phyloP scores from a whole-genome alignment of 306 rosid genomes.

The Astragalus glycyphyllos region DNA sequence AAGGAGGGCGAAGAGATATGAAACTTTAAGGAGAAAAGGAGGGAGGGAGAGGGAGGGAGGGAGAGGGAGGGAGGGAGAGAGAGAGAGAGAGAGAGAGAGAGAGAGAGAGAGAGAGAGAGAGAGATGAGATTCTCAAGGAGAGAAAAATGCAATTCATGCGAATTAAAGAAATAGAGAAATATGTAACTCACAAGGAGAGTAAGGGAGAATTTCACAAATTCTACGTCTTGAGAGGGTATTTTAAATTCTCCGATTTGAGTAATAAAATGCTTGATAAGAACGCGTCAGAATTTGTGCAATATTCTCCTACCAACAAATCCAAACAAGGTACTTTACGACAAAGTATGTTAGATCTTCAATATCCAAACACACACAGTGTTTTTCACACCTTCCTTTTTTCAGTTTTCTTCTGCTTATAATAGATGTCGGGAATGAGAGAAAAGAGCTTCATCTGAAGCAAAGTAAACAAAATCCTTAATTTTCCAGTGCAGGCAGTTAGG shows the following conservation, averaged over 20 bases:
- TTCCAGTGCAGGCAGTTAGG: conserved; percentile 76
- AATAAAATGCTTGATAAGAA: neutral
- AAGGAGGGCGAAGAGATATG: no score
- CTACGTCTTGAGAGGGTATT: neutral
- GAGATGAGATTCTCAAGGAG: no score
- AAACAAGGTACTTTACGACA: neutral
- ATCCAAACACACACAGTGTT: neutral
- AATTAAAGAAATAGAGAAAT: no score
- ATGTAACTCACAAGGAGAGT: no score
- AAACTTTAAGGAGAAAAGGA: no score
- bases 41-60: no score
- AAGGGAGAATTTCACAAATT: neutral
- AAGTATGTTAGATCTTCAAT: neutral
- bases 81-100: no score
- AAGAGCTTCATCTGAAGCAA: conserved; percentile 36
- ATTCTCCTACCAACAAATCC: neutral
- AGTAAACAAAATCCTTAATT: conserved; percentile 50
- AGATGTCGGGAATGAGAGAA: conserved; percentile 29
- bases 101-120: no score
- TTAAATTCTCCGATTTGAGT: neutral
- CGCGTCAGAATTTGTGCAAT: neutral
- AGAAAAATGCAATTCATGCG: no score
- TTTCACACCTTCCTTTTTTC: neutral
- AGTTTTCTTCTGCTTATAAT: conserved; percentile 31
- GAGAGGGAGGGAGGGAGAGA: no score